Percentiles rank a stretch among this genome's conserved stretches.
phyloP scores from a whole-genome alignment of 169 alveolate species.

The Babesia ovis region DNA sequence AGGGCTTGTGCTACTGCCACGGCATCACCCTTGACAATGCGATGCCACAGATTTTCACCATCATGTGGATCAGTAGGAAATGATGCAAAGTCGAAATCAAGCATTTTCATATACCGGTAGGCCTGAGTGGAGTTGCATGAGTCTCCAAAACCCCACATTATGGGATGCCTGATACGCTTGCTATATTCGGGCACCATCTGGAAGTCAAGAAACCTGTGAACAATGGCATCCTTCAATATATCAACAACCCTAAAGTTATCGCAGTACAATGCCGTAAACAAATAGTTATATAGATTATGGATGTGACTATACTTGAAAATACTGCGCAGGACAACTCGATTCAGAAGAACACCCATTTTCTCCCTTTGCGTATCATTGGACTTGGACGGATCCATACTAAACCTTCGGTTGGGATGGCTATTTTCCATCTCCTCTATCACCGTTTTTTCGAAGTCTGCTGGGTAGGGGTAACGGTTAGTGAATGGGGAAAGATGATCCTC shows the following conservation, averaged over 20 bases:
- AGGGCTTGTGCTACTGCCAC: constrained; percentile 51
- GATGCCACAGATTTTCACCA: constrained; percentile 74
- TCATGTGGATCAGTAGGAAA: constrained; percentile 67
- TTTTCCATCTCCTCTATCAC: constrained; percentile 37
- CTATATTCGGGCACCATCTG: constrained; percentile 49
- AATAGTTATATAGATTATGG: constrained; percentile 67
- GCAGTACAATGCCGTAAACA: constrained; percentile 62
- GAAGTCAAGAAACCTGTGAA: constrained; percentile 66
- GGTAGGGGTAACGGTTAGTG: constrained; percentile 41
- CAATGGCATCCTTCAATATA: constrained; percentile 61
- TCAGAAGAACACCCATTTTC: constrained; percentile 30
- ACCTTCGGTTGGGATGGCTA: constrained; percentile 21
- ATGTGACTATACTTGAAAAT: constrained; percentile 67
- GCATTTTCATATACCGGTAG: constrained; percentile 39
- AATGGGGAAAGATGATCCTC: constrained; percentile 35
- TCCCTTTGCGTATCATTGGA: neutral
- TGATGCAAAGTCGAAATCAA: constrained; percentile 48
- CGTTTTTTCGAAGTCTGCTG: constrained; percentile 28
- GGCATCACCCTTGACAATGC: constrained; percentile 62
- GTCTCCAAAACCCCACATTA: constrained; percentile 59
- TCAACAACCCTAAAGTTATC: constrained; percentile 72
- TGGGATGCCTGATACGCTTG: constrained; percentile 28
- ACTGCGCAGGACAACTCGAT: constrained; percentile 51
- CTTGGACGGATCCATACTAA: constrained; percentile 7
- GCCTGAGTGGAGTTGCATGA: constrained; percentile 37